Evolutionary conservation across 148 eudicot genomes (phyloP).

Genomic region (Chenopodium suecicum): DNA sequence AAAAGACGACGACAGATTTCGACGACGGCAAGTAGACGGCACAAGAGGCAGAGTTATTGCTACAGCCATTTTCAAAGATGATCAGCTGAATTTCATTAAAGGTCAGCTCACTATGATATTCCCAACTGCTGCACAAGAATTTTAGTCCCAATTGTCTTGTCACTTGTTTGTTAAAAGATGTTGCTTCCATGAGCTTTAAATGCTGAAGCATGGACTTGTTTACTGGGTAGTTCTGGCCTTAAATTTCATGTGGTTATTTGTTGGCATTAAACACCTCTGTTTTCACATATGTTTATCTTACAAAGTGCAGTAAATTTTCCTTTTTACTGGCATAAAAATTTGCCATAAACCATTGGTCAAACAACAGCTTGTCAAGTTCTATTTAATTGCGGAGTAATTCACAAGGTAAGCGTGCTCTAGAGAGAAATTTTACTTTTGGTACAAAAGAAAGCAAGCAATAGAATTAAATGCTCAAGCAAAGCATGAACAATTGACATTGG

Average conservation of each 20-base stretch:
- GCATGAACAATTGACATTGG: not conserved
- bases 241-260: conserved; percentile 16
- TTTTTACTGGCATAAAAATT: not conserved
- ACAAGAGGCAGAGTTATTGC: conserved; percentile 10
- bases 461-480: not conserved
- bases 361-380: not conserved
- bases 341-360: not conserved
- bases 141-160: not conserved
- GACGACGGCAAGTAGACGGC: not conserved
- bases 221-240: conserved; percentile 9
- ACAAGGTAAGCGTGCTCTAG: not conserved
- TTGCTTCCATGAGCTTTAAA: conserved; percentile 8
- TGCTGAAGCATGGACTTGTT: conserved; percentile 17
- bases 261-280: conserved; percentile 9
- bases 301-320: not conserved
- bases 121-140: conserved; percentile 8
- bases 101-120: not conserved
- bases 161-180: not conserved
- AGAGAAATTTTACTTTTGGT: not conserved
- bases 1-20: not conserved
- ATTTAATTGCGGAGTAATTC: not conserved
- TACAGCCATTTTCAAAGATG: conserved; percentile 17
- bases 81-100: not conserved
- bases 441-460: not conserved
- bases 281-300: not conserved